phyloP scores from a whole-genome alignment of 352 stramenopile species.

The Phytopythium kandeliae region DNA sequence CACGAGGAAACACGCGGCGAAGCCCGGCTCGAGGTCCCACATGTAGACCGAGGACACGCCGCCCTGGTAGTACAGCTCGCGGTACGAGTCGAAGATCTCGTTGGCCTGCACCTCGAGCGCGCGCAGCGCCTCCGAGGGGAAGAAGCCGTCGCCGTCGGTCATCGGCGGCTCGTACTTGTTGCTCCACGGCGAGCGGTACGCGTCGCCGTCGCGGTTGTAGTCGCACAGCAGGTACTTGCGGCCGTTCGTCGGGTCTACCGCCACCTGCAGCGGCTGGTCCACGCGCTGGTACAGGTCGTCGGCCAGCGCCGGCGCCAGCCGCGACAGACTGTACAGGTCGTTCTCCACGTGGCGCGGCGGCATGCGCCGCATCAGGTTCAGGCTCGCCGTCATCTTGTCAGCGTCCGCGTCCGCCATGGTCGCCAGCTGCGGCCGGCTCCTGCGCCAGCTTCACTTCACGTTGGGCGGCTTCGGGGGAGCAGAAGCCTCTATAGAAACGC shows the following conservation, averaged over 20 bases:
- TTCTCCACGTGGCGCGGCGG: constrained; percentile 80
- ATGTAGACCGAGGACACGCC: constrained; percentile 94
- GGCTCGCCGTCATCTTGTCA: constrained; percentile 62
- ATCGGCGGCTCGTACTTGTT: constrained; percentile 87
- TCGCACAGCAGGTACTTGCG: constrained; percentile 92
- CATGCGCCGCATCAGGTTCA: constrained; percentile 90
- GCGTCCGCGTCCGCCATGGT: constrained; percentile 23
- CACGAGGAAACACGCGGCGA: constrained; percentile 93
- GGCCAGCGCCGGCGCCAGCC: constrained; percentile 70
- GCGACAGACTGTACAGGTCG: constrained; percentile 82
- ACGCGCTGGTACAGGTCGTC: constrained; percentile 93
- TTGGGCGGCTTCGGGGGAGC: too few species aligned
- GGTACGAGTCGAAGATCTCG: constrained; percentile 96
- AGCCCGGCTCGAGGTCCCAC: constrained; percentile 93
- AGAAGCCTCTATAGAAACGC: too few species aligned
- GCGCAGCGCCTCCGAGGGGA: constrained; percentile 83
- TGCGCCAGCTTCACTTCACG: too few species aligned
- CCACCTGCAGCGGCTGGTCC: constrained; percentile 89
- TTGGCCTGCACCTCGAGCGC: constrained; percentile 92
- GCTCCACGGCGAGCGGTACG: constrained; percentile 91
- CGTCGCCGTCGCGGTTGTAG: constrained; percentile 94
- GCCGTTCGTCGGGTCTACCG: constrained; percentile 79
- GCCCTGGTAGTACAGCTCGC: constrained; percentile 95
- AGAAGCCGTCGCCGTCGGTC: constrained; percentile 85
- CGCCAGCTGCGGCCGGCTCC: too few species aligned